phyloP scores from a whole-genome alignment of 306 rosid species.

The Malus domestica region ASM211411v1 NC_041802.1:5324001-5324500 shows the following conservation, averaged over 20 bases:
- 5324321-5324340: neutral
- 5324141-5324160: neutral
- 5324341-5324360: slow-evolving; percentile 9
- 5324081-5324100: neutral
- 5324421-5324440: slow-evolving; percentile 96
- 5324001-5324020: neutral
- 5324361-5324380: slow-evolving; percentile 15
- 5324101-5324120: neutral
- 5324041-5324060: neutral
- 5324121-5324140: neutral
- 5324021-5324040: neutral
- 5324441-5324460: slow-evolving; percentile 99
- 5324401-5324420: slow-evolving; percentile 17
- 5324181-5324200: neutral
- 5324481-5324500: slow-evolving; percentile 27
- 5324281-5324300: slow-evolving; percentile 15
- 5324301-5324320: neutral
- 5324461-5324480: slow-evolving; percentile 99
- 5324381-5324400: slow-evolving; percentile 11
- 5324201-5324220: neutral
- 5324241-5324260: neutral
- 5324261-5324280: neutral
- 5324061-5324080: neutral
- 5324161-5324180: neutral
- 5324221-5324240: neutral